phyloP scores from a whole-genome alignment of 2,329 filamentous ascomycete species.

The Fusarium sp. region DNA sequence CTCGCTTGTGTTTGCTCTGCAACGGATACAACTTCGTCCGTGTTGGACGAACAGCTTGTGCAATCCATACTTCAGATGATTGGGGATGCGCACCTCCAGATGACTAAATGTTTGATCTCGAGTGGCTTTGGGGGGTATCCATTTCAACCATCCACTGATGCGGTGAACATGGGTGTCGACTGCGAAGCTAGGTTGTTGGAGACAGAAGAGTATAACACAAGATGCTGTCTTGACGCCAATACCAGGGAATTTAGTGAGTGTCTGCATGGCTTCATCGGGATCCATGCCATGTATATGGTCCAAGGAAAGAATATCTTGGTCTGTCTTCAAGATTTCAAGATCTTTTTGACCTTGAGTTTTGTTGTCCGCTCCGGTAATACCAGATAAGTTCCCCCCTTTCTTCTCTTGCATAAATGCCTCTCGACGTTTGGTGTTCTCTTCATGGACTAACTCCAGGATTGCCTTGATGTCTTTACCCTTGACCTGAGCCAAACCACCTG shows the following conservation, averaged over 20 bases:
- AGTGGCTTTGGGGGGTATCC: constrained; percentile 42
- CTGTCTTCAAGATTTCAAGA: constrained; percentile 42
- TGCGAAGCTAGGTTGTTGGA: constrained; percentile 44
- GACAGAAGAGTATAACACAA: constrained; percentile 43
- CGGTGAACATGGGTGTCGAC: constrained; percentile 45
- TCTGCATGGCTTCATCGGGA: constrained; percentile 44
- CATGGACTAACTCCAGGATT: constrained; percentile 41
- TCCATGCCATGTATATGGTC: constrained; percentile 44
- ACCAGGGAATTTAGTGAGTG: constrained; percentile 41
- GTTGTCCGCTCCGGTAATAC: constrained; percentile 27
- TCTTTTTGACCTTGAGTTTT: constrained; percentile 44
- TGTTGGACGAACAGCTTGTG: constrained; percentile 44
- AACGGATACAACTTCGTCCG: constrained; percentile 40
- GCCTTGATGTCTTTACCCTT: constrained; percentile 44
- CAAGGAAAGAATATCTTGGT: constrained; percentile 40
- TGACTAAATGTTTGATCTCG: constrained; percentile 44
- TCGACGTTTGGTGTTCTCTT: constrained; percentile 38
- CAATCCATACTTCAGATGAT: constrained; percentile 42
- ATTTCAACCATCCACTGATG: constrained; percentile 42
- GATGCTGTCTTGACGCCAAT: constrained; percentile 45
- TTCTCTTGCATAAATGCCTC: constrained; percentile 42
- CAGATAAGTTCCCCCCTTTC: constrained; percentile 22
- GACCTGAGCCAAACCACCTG: constrained; percentile 55
- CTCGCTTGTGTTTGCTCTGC: constrained; percentile 43
- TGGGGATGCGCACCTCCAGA: constrained; percentile 41